These are phyloP conservation scores for Zygotorulaspora mrakii DNA, from an alignment of 1,139 yeast species.

Conservation along the genomic window DNA sequence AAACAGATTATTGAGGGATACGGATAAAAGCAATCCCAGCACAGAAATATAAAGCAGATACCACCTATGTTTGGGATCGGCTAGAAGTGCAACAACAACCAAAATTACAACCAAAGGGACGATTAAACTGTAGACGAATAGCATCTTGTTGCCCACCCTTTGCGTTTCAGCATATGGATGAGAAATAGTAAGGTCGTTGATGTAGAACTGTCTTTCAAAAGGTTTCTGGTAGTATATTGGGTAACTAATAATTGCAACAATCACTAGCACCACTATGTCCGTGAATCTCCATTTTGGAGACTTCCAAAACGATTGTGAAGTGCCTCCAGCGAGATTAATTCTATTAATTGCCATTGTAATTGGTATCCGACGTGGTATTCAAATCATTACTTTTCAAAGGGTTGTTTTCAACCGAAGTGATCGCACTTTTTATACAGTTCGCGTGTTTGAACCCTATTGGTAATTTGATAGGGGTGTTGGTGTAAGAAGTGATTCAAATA, in stretches of 20 bases:
- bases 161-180: conserved; percentile 72
- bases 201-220: conserved; percentile 65
- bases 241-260: conserved; percentile 44
- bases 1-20: conserved; percentile 51
- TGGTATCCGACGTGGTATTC: not conserved
- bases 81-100: conserved; percentile 37
- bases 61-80: conserved; percentile 41
- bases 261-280: conserved; percentile 47
- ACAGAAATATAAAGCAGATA: conserved; percentile 49
- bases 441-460: conserved; percentile 2
- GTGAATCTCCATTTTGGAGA: conserved; percentile 53
- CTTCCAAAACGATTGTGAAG: conserved; percentile 9
- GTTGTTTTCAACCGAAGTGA: too few relatives aligned
- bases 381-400: too few relatives aligned
- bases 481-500: conserved; percentile 1
- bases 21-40: conserved; percentile 50
- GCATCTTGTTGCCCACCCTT: conserved; percentile 47
- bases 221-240: conserved; percentile 51
- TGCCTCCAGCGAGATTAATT: conserved; percentile 5
- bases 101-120: conserved; percentile 43
- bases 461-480: not conserved
- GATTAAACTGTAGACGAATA: conserved; percentile 41
- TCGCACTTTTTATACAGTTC: conserved; percentile 1
- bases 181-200: conserved; percentile 53
- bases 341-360: conserved; percentile 9